Percentiles rank a stretch among this genome's conserved stretches.
Conservation (phyloP, 2,329 filamentous ascomycete genomes). For the Aspergillus texensis region DNA sequence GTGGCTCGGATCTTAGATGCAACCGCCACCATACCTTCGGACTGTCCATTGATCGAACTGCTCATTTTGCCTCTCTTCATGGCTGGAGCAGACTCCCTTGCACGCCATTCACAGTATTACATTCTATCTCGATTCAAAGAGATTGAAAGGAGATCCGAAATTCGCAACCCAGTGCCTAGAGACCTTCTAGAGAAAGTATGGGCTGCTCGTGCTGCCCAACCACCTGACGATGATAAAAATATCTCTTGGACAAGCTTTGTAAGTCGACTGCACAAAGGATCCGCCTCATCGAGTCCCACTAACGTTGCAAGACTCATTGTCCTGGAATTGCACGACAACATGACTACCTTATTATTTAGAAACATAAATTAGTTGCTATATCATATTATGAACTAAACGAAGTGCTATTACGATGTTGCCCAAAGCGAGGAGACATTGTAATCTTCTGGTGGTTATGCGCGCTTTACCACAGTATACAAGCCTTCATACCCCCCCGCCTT, state of each 20-base stretch:
- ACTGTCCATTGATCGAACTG: slow-evolving; percentile 29
- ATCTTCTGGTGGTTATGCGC: background rate
- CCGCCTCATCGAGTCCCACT: background rate
- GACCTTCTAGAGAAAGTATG: slow-evolving; percentile 29
- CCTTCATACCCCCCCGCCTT: background rate
- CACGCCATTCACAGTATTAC: slow-evolving; percentile 34
- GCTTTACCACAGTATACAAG: background rate
- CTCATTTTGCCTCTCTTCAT: slow-evolving; percentile 34
- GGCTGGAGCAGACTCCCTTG: slow-evolving; percentile 31
- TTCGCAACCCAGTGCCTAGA: slow-evolving; percentile 26
- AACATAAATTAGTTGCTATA: too few relatives aligned
- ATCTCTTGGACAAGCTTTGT: slow-evolving; percentile 33
- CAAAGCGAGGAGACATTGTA: background rate
- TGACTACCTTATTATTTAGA: slow-evolving; percentile 34
- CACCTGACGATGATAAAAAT: slow-evolving; percentile 24
- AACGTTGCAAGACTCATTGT: slow-evolving; percentile 23
- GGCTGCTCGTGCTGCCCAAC: slow-evolving; percentile 26
- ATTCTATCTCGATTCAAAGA: slow-evolving; percentile 29
- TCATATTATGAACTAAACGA: background rate
- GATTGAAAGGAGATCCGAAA: slow-evolving; percentile 29
- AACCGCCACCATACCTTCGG: slow-evolving; percentile 25
- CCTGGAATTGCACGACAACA: slow-evolving; percentile 27
- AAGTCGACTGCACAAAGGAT: slow-evolving; percentile 9
- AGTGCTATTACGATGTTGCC: background rate
- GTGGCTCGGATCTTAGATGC: slow-evolving; percentile 31